Base-by-base conservation (phyloP, 1,139 yeast species). In the Yamadazyma triangularis region DNA sequence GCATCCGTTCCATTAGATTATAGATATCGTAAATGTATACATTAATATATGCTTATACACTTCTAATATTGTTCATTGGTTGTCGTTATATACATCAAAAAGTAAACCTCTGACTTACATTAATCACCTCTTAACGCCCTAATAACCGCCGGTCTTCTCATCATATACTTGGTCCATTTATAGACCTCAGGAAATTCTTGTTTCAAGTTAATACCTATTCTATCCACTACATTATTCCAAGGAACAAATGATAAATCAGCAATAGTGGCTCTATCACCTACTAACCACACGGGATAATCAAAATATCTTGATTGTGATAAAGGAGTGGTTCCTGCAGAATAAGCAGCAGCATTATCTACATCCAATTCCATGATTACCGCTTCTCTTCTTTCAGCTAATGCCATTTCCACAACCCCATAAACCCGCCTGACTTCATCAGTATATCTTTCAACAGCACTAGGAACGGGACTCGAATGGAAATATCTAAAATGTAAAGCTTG, bases 261-360 rank as follows among this genome's bases (percentile, higher is more conserved):
- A 30, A 88, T 80, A 2, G 96, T 85, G 33, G 91, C 82, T 35
- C 85, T 66, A 50, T 87, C 95, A 22, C 96, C 95, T 6, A 88
- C 96, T 20, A 89, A 68, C 97, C 97, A 89, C 23, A 89, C 93
- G 2, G 96, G 96, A 48, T 86, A 84, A 50, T 87, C 95, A 50
- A 87, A 86, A 60, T 84, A 87, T 55, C 91, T 72, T 32, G 89
- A 79, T 53, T 85, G 93, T 15, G 88, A 78, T 40, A 87, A 60
- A 2, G 95, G 95, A 1, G 95, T 85, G 3, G 93, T 81, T 13
- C 96, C 96, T 2, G 89, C 80, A 33, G 88, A 79, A 56, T 86
- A 87, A 4, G 91, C 84, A n/a, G 86, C 86, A 0, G 89, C 89
- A 50, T 82, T 83, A 45, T 86, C 96, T 14, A 81, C 80, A 50